These are phyloP conservation scores for Beauveria sp. DNA, from an alignment of 2,329 filamentous ascomycete genomes.

Conservation along the genomic window DNA sequence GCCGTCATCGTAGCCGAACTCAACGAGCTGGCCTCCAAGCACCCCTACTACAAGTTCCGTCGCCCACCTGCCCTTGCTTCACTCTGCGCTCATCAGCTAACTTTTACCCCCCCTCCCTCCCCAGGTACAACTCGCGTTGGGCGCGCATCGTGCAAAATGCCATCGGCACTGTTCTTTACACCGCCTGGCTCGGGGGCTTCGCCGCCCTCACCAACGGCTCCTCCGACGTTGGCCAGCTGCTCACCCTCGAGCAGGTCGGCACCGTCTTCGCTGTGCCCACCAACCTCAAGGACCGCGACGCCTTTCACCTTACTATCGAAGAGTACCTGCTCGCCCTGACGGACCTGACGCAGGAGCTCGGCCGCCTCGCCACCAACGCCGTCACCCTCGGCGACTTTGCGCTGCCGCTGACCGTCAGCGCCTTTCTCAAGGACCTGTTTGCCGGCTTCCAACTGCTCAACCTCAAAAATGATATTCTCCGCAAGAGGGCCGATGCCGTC, in stretches of 20 bases:
- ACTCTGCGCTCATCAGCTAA: neutral
- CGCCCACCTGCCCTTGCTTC: neutral
- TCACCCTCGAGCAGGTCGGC: constrained; percentile 85
- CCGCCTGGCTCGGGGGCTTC: constrained; percentile 74
- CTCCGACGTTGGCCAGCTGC: constrained; percentile 52
- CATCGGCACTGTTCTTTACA: constrained; percentile 49
- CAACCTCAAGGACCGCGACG: constrained; percentile 81
- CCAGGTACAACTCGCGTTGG: constrained; percentile 77
- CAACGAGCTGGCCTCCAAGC: constrained; percentile 64
- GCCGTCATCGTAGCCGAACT: constrained; percentile 64
- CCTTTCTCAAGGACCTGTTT: constrained; percentile 91
- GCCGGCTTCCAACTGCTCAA: constrained; percentile 96
- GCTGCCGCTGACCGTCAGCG: constrained; percentile 78
- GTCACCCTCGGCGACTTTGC: constrained; percentile 86
- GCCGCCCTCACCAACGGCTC: constrained; percentile 34
- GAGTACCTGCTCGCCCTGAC: constrained; percentile 91
- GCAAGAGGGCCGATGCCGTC: constrained; percentile 82
- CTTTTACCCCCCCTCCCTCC: neutral
- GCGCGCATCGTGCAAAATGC: constrained; percentile 74
- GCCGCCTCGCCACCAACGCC: constrained; percentile 85
- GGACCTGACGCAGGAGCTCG: constrained; percentile 80
- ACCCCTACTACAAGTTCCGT: constrained; percentile 88
- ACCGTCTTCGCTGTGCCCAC: constrained; percentile 73
- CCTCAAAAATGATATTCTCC: constrained; percentile 87
- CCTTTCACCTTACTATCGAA: constrained; percentile 93